These are phyloP conservation scores for Zasmidium angulare DNA, from an alignment of 2,329 filamentous ascomycete species.

Conservation along the genomic window DNA sequence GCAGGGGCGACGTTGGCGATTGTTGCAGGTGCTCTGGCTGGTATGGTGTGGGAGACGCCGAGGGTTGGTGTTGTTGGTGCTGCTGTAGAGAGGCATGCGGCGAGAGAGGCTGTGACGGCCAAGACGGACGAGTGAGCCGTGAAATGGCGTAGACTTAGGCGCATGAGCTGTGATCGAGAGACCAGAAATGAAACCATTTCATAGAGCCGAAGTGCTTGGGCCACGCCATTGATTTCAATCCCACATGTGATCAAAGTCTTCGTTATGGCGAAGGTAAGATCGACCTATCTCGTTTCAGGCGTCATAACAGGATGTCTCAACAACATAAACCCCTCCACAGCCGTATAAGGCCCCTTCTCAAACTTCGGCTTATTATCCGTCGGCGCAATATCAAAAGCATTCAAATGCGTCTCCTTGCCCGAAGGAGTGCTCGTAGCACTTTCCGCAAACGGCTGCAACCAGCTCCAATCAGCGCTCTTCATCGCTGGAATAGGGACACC, in stretches of 20 bases:
- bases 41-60: background rate
- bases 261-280: background rate
- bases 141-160: no score
- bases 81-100: no score
- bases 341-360: slow-evolving; percentile 7
- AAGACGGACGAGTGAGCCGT: no score
- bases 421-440: background rate
- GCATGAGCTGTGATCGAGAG: no score
- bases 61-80: no score
- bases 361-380: slow-evolving; percentile 5
- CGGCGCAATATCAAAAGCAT: slow-evolving; percentile 3
- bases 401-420: background rate
- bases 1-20: background rate
- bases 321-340: slow-evolving; percentile 7
- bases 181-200: no score
- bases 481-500: slow-evolving; percentile 3
- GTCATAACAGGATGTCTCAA: slow-evolving; percentile 3
- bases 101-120: no score
- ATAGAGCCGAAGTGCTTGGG: no score
- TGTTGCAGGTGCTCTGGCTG: background rate
- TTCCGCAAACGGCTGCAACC: slow-evolving; percentile 2
- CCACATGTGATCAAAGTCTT: background rate
- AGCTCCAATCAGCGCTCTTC: slow-evolving; percentile 1
- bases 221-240: no score
- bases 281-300: background rate